Evolutionary conservation across 768 basidiomycete genomes (phyloP).

Genomic region (Hygrocybe coccinea): DNA sequence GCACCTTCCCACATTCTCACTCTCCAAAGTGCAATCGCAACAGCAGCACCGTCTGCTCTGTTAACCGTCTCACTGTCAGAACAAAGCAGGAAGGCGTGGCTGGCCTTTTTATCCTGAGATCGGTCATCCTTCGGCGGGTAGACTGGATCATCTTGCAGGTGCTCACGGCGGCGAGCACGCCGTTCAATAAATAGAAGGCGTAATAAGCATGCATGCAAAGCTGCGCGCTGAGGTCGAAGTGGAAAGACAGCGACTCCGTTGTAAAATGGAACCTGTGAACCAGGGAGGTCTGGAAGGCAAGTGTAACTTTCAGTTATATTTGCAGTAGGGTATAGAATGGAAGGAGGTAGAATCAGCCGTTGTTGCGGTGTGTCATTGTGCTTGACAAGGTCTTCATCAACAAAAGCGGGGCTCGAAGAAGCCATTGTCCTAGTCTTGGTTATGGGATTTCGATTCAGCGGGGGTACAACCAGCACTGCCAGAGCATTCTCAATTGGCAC

Average conservation of each 20-base stretch:
- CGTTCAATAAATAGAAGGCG: constrained; percentile 48
- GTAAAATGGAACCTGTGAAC: constrained; percentile 54
- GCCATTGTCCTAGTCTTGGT: constrained; percentile 42
- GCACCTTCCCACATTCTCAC: constrained; percentile 70
- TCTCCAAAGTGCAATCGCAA: constrained; percentile 76
- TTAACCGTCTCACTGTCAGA: constrained; percentile 46
- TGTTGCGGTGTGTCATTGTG: constrained; percentile 5
- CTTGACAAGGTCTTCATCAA: not conserved
- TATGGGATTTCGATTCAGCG: constrained; percentile 49
- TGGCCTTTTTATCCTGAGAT: constrained; percentile 40
- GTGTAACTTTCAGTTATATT: not conserved
- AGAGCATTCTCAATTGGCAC: constrained; percentile 51
- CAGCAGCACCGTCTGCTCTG: constrained; percentile 56
- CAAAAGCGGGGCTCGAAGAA: constrained; percentile 30
- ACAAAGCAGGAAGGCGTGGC: constrained; percentile 65
- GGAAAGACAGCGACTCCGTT: constrained; percentile 66
- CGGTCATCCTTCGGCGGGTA: not conserved
- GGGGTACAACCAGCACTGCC: constrained; percentile 68
- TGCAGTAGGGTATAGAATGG: constrained; percentile 32
- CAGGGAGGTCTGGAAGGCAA: constrained; percentile 21
- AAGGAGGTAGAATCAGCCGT: constrained; percentile 15
- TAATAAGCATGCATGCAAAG: constrained; percentile 46
- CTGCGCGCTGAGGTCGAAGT: constrained; percentile 52
- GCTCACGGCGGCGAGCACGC: constrained; percentile 18
- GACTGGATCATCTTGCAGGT: not conserved